Evolutionary conservation across 257 asterid genomes (phyloP).

Genomic region (Forsythia viridissima): DNA sequence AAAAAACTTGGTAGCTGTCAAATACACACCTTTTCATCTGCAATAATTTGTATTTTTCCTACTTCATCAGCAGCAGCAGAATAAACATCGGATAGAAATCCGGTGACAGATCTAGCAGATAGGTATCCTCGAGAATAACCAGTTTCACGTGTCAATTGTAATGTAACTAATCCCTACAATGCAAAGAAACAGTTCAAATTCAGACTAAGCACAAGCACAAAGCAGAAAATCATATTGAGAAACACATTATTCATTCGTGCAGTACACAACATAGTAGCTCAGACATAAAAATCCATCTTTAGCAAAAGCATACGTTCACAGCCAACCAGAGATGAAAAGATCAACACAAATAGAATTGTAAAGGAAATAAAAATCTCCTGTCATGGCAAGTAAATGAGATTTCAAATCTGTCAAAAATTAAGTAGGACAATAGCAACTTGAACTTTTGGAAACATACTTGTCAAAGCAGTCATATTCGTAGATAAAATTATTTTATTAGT

Average conservation of each 20-base stretch:
- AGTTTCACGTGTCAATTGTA: conserved; percentile 72
- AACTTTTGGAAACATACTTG: not conserved
- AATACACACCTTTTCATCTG: conserved; percentile 61
- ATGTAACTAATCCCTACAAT: conserved; percentile 76
- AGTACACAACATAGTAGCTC: not conserved
- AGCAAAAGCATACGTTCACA: not conserved
- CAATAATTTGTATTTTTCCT: conserved; percentile 74
- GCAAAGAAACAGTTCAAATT: conserved; percentile 9
- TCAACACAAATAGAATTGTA: not conserved
- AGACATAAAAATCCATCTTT: not conserved
- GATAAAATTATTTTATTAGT: not conserved
- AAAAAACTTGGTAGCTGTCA: conserved; percentile 7
- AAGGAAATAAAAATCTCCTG: not conserved
- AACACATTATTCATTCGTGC: not conserved
- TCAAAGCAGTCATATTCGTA: not conserved
- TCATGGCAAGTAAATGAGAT: not conserved
- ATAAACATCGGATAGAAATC: conserved; percentile 84
- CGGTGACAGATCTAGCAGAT: conserved; percentile 84
- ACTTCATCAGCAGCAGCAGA: conserved; percentile 88
- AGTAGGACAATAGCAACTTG: not conserved
- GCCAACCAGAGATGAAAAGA: not conserved
- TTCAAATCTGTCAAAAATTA: not conserved
- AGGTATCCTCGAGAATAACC: conserved; percentile 63
- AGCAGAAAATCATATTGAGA: not conserved
- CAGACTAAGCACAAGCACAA: conserved; percentile 3